A percentile compares a stretch with the other conserved stretches of the same genome.
Evolutionary conservation across 768 basidiomycete genomes (phyloP).

Genomic region (Coprinopsis cinerea): DNA sequence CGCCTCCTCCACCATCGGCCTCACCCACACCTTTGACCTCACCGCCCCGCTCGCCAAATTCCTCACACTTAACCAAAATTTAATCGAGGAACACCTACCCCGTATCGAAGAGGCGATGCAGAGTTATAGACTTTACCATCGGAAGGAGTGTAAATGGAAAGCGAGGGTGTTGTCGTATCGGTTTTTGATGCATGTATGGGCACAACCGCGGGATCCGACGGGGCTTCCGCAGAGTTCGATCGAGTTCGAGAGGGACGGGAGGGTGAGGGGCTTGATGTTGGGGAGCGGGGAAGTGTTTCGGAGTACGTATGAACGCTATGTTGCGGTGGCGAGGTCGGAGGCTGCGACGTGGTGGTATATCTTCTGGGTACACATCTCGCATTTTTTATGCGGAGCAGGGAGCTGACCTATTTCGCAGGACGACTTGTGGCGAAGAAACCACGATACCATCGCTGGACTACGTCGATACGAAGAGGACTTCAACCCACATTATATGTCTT

Average conservation of each 20-base stretch:
- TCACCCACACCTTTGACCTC: slow-evolving; percentile 61
- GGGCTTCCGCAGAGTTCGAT: slow-evolving; percentile 40
- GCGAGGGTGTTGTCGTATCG: slow-evolving; percentile 48
- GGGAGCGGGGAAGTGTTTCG: slow-evolving; percentile 40
- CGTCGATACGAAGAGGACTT: slow-evolving; percentile 50
- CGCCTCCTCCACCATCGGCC: slow-evolving; percentile 51
- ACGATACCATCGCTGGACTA: slow-evolving; percentile 48
- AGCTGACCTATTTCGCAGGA: slow-evolving; percentile 41
- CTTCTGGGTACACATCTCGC: slow-evolving; percentile 53
- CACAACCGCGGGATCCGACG: slow-evolving; percentile 41
- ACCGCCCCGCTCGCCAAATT: slow-evolving; percentile 60
- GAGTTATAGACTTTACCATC: slow-evolving; percentile 46
- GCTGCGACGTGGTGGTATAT: slow-evolving; percentile 73
- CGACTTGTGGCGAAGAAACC: slow-evolving; percentile 69
- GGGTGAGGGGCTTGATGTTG: slow-evolving; percentile 48
- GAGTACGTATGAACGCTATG: slow-evolving; percentile 48
- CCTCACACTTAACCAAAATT: slow-evolving; percentile 46
- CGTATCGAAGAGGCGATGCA: slow-evolving; percentile 41
- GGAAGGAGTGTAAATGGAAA: slow-evolving; percentile 48
- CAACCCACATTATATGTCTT: slow-evolving; percentile 63
- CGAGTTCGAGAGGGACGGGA: slow-evolving; percentile 45
- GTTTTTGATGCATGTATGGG: slow-evolving; percentile 58
- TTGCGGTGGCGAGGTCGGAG: slow-evolving; percentile 41
- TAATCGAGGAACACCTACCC: slow-evolving; percentile 38
- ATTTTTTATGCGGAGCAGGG: neutral